Evolutionary conservation across 306 rosid genomes (phyloP).

Genomic region (Quillaja saponaria): DNA sequence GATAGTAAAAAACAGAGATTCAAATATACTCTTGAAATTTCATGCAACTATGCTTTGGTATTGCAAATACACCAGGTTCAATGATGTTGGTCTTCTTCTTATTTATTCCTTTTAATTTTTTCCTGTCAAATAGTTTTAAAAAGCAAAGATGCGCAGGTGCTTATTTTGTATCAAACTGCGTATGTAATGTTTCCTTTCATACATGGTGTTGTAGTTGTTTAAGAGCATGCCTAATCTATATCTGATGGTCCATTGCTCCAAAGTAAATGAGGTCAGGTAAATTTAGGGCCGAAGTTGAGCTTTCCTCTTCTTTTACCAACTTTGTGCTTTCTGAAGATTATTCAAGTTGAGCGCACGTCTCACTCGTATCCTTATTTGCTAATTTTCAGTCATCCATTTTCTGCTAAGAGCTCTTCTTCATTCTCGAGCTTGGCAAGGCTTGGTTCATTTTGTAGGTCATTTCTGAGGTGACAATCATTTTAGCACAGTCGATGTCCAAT

Average conservation of each 20-base stretch:
- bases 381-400: background rate
- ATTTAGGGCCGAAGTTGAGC: conserved; percentile 6
- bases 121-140: background rate
- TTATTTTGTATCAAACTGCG: conserved; percentile 2
- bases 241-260: background rate
- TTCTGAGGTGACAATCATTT: too few relatives aligned
- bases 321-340: conserved; percentile 15
- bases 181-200: too few relatives aligned
- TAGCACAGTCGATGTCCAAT: too few relatives aligned
- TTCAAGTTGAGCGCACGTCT: conserved; percentile 2
- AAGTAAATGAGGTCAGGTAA: conserved; percentile 12
- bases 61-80: conserved; percentile 25
- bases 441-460: too few relatives aligned
- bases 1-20: conserved; percentile 30
- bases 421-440: background rate
- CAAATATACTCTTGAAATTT: conserved; percentile 10
- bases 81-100: conserved; percentile 17
- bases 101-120: conserved; percentile 12
- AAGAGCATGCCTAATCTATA: too few relatives aligned
- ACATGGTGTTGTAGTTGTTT: too few relatives aligned
- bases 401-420: conserved; percentile 15
- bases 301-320: background rate
- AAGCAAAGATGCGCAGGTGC: conserved; percentile 1
- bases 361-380: background rate
- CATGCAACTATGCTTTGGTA: conserved; percentile 7